Percentiles rank a stretch among this genome's conserved stretches.
phyloP scores from a whole-genome alignment of 345 rosid species.

The Populus ilicifolia region DNA sequence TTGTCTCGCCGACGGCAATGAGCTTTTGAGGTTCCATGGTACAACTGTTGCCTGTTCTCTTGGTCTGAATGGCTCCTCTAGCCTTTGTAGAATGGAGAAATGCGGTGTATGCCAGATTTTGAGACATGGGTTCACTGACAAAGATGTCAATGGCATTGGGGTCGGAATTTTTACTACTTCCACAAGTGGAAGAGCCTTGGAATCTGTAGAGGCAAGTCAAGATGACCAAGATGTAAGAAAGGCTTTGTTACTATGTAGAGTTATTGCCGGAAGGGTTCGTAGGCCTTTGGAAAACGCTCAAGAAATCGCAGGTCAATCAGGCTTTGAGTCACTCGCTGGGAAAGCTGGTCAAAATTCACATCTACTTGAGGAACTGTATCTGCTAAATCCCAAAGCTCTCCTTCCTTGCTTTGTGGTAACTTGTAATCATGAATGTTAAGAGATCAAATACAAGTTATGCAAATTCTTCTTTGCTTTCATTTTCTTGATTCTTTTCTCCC shows the following conservation, averaged over 20 bases:
- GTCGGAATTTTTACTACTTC: constrained; percentile 54
- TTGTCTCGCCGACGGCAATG: constrained; percentile 74
- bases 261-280: constrained; percentile 63
- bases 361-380: constrained; percentile 49
- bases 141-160: constrained; percentile 14
- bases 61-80: constrained; percentile 34
- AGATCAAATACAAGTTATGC: background rate
- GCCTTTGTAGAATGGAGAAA: constrained; percentile 36
- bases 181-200: constrained; percentile 44
- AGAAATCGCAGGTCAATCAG: constrained; percentile 31
- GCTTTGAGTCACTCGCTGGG: constrained; percentile 68
- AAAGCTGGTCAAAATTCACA: constrained; percentile 29
- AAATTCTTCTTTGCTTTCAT: no score
- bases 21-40: constrained; percentile 60
- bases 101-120: constrained; percentile 59
- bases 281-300: constrained; percentile 39
- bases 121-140: constrained; percentile 44
- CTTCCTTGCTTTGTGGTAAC: constrained; percentile 72
- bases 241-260: constrained; percentile 65
- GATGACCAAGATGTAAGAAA: constrained; percentile 17
- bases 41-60: constrained; percentile 48
- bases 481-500: no score
- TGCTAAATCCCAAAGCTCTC: constrained; percentile 54
- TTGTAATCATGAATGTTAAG: constrained; percentile 30
- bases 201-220: constrained; percentile 21